Percentiles rank a stretch among this genome's conserved stretches.
phyloP scores from a whole-genome alignment of 1,284 basidiomycete genomes.

The Mrakiaceae sp. region DNA sequence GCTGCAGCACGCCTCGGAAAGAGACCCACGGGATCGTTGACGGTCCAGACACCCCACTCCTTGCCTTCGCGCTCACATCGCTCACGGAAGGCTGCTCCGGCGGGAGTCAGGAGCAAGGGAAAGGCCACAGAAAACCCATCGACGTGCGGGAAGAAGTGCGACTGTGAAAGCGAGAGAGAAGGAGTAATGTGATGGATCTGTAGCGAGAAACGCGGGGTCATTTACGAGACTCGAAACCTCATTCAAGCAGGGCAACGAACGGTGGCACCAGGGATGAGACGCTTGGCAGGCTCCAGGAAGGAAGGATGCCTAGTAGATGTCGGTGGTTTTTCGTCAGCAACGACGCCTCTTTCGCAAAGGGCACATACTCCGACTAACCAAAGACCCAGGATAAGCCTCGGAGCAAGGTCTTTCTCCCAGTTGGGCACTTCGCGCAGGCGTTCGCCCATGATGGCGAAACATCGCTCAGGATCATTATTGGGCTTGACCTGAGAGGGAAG shows the following conservation, averaged over 20 bases:
- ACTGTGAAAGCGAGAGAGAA: conserved; percentile 73
- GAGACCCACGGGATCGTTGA: conserved; percentile 46
- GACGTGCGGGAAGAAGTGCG: conserved; percentile 60
- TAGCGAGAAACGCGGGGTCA: neutral
- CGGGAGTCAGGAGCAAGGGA: conserved; percentile 8
- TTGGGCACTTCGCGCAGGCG: conserved; percentile 41
- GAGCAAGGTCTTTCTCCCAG: conserved; percentile 68
- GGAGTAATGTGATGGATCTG: conserved; percentile 39
- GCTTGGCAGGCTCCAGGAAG: conserved; percentile 23
- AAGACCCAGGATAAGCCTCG: conserved; percentile 62
- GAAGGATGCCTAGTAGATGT: neutral
- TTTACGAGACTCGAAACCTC: conserved; percentile 42
- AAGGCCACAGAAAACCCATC: conserved; percentile 29
- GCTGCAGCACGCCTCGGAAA: too few species aligned
- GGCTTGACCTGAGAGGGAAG: conserved; percentile 47
- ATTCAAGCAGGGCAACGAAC: conserved; percentile 33
- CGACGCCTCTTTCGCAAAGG: neutral
- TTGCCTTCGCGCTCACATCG: conserved; percentile 68
- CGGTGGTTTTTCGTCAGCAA: neutral
- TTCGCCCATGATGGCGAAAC: conserved; percentile 69
- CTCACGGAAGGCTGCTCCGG: conserved; percentile 49
- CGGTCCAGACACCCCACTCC: conserved; percentile 83
- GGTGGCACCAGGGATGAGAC: conserved; percentile 35
- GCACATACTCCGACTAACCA: conserved; percentile 21
- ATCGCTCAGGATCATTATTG: conserved; percentile 68